phyloP scores from a whole-genome alignment of 1,284 basidiomycete species.

The Apiotrichum sp. region DNA sequence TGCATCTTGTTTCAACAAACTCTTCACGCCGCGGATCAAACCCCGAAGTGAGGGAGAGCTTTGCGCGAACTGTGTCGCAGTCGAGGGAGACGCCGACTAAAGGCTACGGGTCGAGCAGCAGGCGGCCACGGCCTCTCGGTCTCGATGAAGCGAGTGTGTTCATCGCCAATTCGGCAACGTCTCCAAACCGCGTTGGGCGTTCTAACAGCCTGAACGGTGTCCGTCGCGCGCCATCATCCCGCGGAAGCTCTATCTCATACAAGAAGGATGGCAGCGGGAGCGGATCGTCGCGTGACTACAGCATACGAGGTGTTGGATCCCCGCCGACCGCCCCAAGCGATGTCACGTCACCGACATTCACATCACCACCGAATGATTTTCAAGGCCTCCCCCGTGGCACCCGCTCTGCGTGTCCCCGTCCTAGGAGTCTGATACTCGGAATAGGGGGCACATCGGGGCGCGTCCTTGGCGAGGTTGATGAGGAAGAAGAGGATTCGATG shows the following conservation, averaged over 20 bases:
- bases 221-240: slow-evolving; percentile 2
- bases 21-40: slow-evolving; percentile 22
- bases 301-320: slow-evolving; percentile 16
- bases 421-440: slow-evolving; percentile 23
- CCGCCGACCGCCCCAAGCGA: slow-evolving; percentile 1
- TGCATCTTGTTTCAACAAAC: slow-evolving; percentile 31
- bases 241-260: slow-evolving; percentile 40
- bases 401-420: slow-evolving; percentile 34
- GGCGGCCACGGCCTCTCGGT: slow-evolving; percentile 30
- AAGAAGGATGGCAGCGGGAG: slow-evolving; percentile 29
- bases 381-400: slow-evolving; percentile 1
- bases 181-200: slow-evolving; percentile 8
- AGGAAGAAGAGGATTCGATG: slow-evolving; percentile 29
- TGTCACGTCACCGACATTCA: slow-evolving; percentile 5
- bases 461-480: slow-evolving; percentile 37
- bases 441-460: slow-evolving; percentile 18
- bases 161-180: slow-evolving; percentile 1
- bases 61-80: not conserved
- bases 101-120: slow-evolving; percentile 29
- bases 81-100: slow-evolving; percentile 23
- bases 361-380: slow-evolving; percentile 18
- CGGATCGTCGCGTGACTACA: slow-evolving; percentile 16
- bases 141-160: slow-evolving; percentile 6
- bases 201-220: slow-evolving; percentile 4
- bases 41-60: slow-evolving; percentile 12